Evolutionary conservation across 805 yeast genomes (phyloP).

Genomic region (Yamadazyma phyllophila): DNA sequence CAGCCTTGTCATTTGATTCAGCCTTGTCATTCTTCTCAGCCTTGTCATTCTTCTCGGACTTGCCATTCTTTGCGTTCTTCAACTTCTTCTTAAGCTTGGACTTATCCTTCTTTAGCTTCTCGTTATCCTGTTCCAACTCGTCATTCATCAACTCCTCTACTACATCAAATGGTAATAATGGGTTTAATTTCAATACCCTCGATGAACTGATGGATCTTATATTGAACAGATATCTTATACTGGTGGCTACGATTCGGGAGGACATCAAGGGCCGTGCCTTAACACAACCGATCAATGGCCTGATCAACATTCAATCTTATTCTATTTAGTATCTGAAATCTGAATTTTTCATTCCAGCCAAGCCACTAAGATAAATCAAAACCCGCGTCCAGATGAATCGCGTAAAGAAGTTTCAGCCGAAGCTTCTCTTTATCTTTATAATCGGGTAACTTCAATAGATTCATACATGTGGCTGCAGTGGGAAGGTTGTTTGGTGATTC

Average conservation of each 20-base stretch:
- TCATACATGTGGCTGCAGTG: slow-evolving; percentile 91
- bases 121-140: slow-evolving; percentile 26
- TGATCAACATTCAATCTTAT: no score
- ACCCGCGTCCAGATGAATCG: slow-evolving; percentile 81
- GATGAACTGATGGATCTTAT: neutral
- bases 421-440: slow-evolving; percentile 61
- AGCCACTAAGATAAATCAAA: slow-evolving; percentile 66
- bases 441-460: slow-evolving; percentile 81
- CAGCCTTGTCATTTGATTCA: no score
- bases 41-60: neutral
- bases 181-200: slow-evolving; percentile 24
- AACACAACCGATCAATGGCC: no score
- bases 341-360: no score
- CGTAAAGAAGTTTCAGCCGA: slow-evolving; percentile 64
- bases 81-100: slow-evolving; percentile 23
- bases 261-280: no score
- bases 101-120: slow-evolving; percentile 27
- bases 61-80: slow-evolving; percentile 16
- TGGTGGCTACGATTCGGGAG: no score
- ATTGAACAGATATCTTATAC: neutral
- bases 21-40: no score
- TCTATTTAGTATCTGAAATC: no score
- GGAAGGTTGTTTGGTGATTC: slow-evolving; percentile 61
- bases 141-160: slow-evolving; percentile 35
- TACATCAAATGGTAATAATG: slow-evolving; percentile 42